Base-by-base conservation (phyloP, 1,284 basidiomycete genomes). In the Naganishia sp. region DNA sequence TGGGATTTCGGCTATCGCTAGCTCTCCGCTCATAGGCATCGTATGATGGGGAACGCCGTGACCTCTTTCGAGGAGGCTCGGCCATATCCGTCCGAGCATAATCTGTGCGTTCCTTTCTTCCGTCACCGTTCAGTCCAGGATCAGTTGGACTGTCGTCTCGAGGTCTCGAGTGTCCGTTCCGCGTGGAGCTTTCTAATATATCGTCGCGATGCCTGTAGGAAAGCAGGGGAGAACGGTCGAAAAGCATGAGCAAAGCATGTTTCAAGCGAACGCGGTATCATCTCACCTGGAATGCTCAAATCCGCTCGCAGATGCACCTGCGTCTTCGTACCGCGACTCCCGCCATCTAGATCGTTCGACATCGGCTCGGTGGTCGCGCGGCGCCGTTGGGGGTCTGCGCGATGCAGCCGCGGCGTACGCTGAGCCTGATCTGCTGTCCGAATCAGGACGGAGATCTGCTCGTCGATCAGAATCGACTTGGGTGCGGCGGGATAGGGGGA, bases 31-130 rank as follows among this genome's bases (percentile, higher is more conserved):
- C 48, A n/a, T 61, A 43, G 21, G 59, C 48, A 18, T 61, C 59
- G 59, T 61, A 61, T 21, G 59, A 61, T 25, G 59, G 59, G 9
- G 59, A 61, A 13, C 59, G 59, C 13, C 59, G 59, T 61, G 33
- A 13, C 42, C 48, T 52, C 23, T 52, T 61, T 15, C 59, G 59
- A 2, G 59, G 59, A 4, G 59, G 59, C 18, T 55, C 53, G 5
- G 33, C 36, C 18, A 13, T 6, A 42, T 55, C 53, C 13, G 21
- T 31, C 36, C 16, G 28, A 23, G 5, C 50, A 21, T 15, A 3
- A 15, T 55, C 36, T 21, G 18, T 42, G 6, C 33, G 53, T 13
- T 39, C 36, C 36, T 7, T 39, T 39, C 36, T 39, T 9, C 36
- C 36, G 36, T 13, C 6, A 39, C 36, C 36, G 13, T 39, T 7